Conservation (phyloP, 192 early-diverging fungal species). For the Chytriomyces sp. region DNA sequence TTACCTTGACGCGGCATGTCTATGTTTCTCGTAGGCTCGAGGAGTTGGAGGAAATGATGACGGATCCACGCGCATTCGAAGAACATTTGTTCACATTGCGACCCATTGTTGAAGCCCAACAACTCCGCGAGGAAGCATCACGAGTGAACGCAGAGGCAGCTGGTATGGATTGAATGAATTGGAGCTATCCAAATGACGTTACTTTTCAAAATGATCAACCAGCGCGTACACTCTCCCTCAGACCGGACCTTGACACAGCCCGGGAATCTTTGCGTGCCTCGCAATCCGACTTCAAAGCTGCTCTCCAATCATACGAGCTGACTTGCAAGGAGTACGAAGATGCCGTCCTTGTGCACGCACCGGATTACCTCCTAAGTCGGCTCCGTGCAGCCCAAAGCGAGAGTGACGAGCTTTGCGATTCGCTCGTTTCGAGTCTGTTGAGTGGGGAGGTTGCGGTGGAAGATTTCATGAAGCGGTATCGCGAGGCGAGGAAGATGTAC, state of each 20-base stretch:
- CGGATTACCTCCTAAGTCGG: constrained; percentile 36
- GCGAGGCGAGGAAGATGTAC: constrained; percentile 45
- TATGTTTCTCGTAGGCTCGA: neutral
- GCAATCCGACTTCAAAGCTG: neutral
- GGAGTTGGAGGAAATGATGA: constrained; percentile 28
- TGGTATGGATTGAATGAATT: neutral
- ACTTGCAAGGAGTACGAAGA: neutral
- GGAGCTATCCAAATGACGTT: too few species aligned
- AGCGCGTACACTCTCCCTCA: constrained; percentile 6
- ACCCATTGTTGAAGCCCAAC: constrained; percentile 5
- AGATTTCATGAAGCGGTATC: constrained; percentile 44
- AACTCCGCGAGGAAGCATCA: neutral
- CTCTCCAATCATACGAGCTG: constrained; percentile 5
- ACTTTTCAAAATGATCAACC: too few species aligned
- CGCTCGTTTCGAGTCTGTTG: constrained; percentile 27
- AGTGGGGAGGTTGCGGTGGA: constrained; percentile 35
- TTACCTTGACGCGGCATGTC: neutral
- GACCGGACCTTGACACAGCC: neutral
- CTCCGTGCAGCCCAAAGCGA: constrained; percentile 27
- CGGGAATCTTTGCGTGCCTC: neutral
- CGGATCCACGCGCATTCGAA: constrained; percentile 23
- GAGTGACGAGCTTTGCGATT: constrained; percentile 39
- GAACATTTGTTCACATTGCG: constrained; percentile 22
- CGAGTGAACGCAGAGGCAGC: constrained; percentile 10
- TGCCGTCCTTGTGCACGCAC: constrained; percentile 12